Conservation (phyloP, 192 early-diverging fungal genomes). For the Diversispora epigaea region DNA sequence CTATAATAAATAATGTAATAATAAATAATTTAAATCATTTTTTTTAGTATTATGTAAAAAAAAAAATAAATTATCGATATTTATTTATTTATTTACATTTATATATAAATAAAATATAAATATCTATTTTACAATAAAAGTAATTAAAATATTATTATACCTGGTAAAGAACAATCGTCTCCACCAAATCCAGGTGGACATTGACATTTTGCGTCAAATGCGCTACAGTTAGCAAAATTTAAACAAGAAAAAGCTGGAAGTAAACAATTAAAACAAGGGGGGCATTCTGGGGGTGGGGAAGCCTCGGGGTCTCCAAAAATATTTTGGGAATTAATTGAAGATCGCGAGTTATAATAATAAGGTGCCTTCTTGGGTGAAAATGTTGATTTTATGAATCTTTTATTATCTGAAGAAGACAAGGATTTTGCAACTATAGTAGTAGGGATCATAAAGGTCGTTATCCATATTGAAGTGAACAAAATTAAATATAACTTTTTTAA, state of each 20-base stretch:
- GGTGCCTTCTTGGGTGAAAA: no score
- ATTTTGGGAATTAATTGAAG: no score
- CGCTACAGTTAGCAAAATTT: constrained; percentile 70
- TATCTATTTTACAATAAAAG: neutral
- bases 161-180: constrained; percentile 66
- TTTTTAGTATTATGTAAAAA: neutral
- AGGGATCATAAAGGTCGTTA: no score
- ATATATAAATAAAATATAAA: neutral
- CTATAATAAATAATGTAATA: constrained; percentile 43
- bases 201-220: constrained; percentile 67
- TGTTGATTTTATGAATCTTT: no score
- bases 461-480: no score
- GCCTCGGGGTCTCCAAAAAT: no score
- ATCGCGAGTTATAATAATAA: no score
- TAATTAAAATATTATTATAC: constrained; percentile 39
- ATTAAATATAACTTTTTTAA: no score
- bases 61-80: neutral
- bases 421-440: no score
- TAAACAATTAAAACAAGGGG: constrained; percentile 80
- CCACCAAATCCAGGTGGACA: constrained; percentile 78
- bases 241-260: constrained; percentile 64
- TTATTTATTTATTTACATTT: neutral
- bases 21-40: neutral
- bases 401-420: no score
- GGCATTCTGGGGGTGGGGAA: constrained; percentile 46